A percentile compares a stretch with the other conserved stretches of the same genome.
phyloP scores from a whole-genome alignment of 2,329 filamentous ascomycete species.

The Curvularia lunata region DNA sequence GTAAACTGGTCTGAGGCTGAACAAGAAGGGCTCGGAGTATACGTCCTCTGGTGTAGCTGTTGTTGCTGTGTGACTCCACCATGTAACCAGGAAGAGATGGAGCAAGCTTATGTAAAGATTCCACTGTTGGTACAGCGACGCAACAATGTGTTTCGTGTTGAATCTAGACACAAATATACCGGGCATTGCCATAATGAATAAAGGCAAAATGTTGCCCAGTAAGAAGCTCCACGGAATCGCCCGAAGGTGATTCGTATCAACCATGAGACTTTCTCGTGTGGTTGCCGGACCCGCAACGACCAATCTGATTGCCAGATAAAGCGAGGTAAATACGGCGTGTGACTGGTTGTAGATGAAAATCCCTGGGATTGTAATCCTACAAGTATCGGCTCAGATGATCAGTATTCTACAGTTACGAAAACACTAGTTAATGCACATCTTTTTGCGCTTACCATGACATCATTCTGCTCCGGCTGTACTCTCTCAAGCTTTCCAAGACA shows the following conservation, averaged over 20 bases:
- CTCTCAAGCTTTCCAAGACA: conserved; percentile 3
- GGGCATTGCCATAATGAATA: neutral
- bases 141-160: neutral
- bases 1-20: neutral
- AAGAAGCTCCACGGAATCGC: conserved; percentile 3
- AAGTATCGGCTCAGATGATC: neutral
- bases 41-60: neutral
- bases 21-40: neutral
- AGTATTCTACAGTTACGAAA: neutral
- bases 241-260: neutral
- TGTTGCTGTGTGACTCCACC: neutral
- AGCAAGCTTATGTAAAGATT: conserved; percentile 1
- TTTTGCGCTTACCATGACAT: conserved; percentile 2
- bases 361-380: conserved; percentile 1
- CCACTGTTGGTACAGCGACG: conserved; percentile 3
- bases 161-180: neutral
- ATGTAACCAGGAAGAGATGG: neutral
- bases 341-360: conserved; percentile 4
- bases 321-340: conserved; percentile 1
- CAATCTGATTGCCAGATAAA: conserved; percentile 3
- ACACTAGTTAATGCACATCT: neutral
- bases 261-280: neutral
- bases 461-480: neutral
- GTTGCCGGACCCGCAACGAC: neutral
- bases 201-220: neutral